phyloP scores from a whole-genome alignment of 1,139 yeast species.

The Lodderomyces pseudojiufengensis region DNA sequence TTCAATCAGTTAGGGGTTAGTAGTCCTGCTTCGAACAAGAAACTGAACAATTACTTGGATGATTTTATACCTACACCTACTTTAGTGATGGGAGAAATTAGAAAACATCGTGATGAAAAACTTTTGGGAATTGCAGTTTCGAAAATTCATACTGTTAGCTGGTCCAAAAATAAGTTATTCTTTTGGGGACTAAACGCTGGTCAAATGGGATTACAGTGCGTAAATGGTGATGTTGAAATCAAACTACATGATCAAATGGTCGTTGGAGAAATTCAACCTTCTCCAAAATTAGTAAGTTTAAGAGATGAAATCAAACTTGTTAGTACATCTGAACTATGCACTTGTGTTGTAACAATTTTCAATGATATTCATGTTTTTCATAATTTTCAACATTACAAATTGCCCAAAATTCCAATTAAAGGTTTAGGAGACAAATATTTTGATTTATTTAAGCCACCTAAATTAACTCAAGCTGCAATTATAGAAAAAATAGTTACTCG shows the following conservation, averaged over 20 bases:
- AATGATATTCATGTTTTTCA: constrained; percentile 63
- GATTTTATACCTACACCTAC: constrained; percentile 46
- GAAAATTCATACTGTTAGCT: constrained; percentile 67
- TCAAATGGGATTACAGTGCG: constrained; percentile 63
- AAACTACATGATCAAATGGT: constrained; percentile 25
- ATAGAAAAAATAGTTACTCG: constrained; percentile 34
- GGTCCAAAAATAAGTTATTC: constrained; percentile 47
- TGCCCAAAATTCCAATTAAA: constrained; percentile 36
- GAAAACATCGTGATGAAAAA: constrained; percentile 16
- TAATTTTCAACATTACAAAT: constrained; percentile 54
- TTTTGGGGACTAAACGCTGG: constrained; percentile 87
- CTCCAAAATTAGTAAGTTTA: constrained; percentile 45
- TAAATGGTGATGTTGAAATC: constrained; percentile 22
- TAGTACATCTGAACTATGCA: constrained; percentile 66
- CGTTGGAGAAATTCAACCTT: constrained; percentile 33
- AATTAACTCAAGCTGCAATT: constrained; percentile 37
- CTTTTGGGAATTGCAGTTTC: constrained; percentile 64
- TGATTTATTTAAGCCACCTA: constrained; percentile 51
- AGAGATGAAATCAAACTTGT: constrained; percentile 54
- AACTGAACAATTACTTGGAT: constrained; percentile 26
- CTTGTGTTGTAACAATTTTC: constrained; percentile 58
- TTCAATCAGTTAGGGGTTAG: constrained; percentile 63
- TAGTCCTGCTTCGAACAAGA: constrained; percentile 18
- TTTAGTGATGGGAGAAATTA: constrained; percentile 48
- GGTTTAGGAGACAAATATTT: constrained; percentile 39